Evolutionary conservation across 306 rosid genomes (phyloP).

Genomic region (Acacia crassicarpa): DNA sequence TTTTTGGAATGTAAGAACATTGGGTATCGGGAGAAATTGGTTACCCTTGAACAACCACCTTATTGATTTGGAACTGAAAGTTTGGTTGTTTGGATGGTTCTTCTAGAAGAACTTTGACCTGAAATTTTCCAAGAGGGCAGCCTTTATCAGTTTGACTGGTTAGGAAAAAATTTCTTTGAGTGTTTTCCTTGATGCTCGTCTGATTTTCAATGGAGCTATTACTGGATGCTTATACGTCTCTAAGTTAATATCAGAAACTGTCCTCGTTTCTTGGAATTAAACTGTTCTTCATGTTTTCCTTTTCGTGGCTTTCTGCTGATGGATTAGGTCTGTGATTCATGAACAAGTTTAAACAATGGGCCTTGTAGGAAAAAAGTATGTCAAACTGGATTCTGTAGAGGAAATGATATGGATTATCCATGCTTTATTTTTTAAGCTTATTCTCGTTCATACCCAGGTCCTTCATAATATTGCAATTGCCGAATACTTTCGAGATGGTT

Average conservation of each 20-base stretch:
- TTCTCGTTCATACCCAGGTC: constrained; percentile 43
- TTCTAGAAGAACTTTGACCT: constrained; percentile 7
- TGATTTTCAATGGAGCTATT: not conserved
- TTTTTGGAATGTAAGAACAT: not conserved
- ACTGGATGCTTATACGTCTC: not conserved
- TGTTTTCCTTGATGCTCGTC: not conserved
- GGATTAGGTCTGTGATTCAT: not conserved
- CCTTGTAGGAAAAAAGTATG: not conserved
- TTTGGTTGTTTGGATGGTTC: constrained; percentile 2
- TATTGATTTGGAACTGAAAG: constrained; percentile 1
- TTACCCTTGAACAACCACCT: constrained; percentile 13
- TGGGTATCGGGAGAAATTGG: not conserved
- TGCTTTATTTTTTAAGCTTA: not conserved
- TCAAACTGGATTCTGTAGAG: constrained; percentile 2
- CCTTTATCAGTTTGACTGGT: not conserved
- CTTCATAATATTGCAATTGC: constrained; percentile 87
- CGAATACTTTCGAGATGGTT: constrained; percentile 79
- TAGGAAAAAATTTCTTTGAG: not conserved
- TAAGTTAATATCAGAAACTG: not conserved
- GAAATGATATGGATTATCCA: constrained; percentile 14
- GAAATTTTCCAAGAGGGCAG: constrained; percentile 18
- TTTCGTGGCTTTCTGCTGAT: not conserved
- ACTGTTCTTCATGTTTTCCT: constrained; percentile 5
- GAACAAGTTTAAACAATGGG: constrained; percentile 17
- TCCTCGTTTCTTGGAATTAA: constrained; percentile 18